Conservation (phyloP, 768 basidiomycete genomes). For the Tulasnella calospora region DNA sequence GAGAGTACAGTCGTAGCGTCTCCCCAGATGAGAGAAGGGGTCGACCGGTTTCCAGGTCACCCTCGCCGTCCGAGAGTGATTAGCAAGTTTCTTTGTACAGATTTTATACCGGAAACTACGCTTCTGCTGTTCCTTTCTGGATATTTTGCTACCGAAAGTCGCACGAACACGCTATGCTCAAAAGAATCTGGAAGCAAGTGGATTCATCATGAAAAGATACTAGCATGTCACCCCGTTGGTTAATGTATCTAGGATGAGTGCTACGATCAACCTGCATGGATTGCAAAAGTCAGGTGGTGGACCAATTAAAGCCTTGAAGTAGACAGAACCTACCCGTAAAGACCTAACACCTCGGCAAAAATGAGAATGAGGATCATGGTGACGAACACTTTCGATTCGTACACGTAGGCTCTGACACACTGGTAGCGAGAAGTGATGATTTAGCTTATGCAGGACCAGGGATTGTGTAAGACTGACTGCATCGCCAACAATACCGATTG, state of each 20-base stretch:
- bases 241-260: conserved; percentile 84
- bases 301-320: conserved; percentile 22
- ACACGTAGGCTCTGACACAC: conserved; percentile 88
- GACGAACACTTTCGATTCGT: conserved; percentile 88
- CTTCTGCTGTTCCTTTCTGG: background rate
- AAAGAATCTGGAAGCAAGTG: background rate
- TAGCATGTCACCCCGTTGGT: conserved; percentile 45
- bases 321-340: conserved; percentile 61
- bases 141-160: background rate
- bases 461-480: conserved; percentile 53
- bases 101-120: background rate
- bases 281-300: conserved; percentile 31
- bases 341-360: conserved; percentile 83
- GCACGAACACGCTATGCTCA: background rate
- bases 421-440: conserved; percentile 35
- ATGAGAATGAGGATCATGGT: conserved; percentile 95
- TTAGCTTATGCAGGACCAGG: background rate
- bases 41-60: background rate
- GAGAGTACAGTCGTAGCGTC: background rate
- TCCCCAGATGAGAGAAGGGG: background rate
- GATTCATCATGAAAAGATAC: background rate
- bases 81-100: background rate
- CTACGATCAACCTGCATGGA: conserved; percentile 53
- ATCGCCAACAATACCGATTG: conserved; percentile 91
- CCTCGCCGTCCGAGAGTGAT: background rate